Evolutionary conservation across 1,284 basidiomycete species (phyloP), one percentile per base, ranked within the genome.

Genomic region (Boletus mariae): DNA sequence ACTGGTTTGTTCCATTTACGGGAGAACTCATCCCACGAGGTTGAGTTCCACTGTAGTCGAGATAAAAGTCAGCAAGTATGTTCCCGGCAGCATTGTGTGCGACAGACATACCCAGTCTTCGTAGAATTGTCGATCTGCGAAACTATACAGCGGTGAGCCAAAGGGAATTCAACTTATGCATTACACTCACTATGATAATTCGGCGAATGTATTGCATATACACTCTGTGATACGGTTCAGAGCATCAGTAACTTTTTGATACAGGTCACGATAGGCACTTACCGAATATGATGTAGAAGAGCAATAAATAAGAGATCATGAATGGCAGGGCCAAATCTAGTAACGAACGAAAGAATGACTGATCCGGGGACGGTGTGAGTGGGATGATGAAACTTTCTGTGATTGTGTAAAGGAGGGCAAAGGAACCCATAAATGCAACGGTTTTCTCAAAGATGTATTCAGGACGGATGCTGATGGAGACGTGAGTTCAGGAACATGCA

Each of bases 121-220:
- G 71, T 98, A 99, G 71, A 98, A 98, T 61, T 94, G 90, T 41
- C 96, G 80, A 69, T 99, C 96, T 26, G 94, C 94, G 67, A 98
- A 99, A 67, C 89, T 90, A 55, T 46, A 46, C 26, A 15, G 11
- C 1, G 23, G 26, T 69, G 12, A 71, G 63, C 45, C 31, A 34
- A 13, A 3, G 34, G 40, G 25, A 38, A 29, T 12, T 37, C 13
- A 45, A 5, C n/a, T 20, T n/a, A 43, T 12, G 26, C 13, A 25
- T 37, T 17, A 5, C 13, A 71, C 85, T 67, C 62, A 68, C 87
- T 84, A 88, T 9, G 92, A 91, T 31, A 95, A 74, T 71, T 98
- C 96, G 3, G 94, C 94, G 67, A 98, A 98, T 10, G 79, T 93
- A 65, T 97, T 96, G 73, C 93, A 96, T 55, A 98, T 94, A 65